Conservation (phyloP, 1,284 basidiomycete genomes). For the Rhodofomes roseus region DNA sequence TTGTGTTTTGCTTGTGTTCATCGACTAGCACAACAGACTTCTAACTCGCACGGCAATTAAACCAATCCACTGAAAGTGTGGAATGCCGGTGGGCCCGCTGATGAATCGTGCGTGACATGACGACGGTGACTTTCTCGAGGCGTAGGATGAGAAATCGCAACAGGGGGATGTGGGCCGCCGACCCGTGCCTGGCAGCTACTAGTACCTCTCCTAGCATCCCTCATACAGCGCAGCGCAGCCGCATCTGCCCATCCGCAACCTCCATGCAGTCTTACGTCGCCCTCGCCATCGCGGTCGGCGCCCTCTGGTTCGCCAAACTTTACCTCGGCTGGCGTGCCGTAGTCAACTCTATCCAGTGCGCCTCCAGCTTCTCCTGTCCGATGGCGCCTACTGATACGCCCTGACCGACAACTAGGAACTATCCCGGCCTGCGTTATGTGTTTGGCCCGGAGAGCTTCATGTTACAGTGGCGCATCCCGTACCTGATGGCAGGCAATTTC, state of each 20-base stretch:
- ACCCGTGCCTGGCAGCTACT: no score
- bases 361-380: neutral
- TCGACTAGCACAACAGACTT: no score
- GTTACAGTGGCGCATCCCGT: conserved; percentile 15
- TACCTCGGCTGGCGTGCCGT: conserved; percentile 1
- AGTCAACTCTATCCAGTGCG: conserved; percentile 3
- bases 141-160: no score
- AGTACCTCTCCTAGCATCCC: no score
- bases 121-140: no score
- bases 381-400: neutral
- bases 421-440: conserved; percentile 19
- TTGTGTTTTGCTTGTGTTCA: no score
- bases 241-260: neutral
- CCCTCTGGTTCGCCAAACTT: neutral
- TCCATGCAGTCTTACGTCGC: conserved; percentile 1
- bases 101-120: neutral
- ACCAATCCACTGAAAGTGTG: no score
- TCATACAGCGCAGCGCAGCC: no score
- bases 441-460: conserved; percentile 11
- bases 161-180: no score
- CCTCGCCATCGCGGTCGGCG: neutral
- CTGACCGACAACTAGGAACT: conserved; percentile 9
- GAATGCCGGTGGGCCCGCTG: no score
- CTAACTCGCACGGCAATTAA: no score
- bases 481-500: conserved; percentile 14